phyloP scores from a whole-genome alignment of 2,329 filamentous ascomycete species.

The Tolypocladium ovalisporum region DNA sequence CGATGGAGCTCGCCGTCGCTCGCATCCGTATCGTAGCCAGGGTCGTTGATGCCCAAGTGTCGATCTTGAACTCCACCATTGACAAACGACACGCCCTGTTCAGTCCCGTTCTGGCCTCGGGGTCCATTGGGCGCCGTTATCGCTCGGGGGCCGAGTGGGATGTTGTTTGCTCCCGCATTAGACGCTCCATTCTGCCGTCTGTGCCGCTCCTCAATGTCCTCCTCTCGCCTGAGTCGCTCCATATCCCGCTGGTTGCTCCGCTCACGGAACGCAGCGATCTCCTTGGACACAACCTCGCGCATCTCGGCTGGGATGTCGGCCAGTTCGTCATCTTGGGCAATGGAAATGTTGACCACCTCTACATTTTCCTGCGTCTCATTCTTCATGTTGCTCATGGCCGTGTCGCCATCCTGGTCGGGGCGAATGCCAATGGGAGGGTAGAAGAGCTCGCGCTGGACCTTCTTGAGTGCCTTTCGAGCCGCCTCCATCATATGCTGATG shows the following conservation, averaged over 20 bases:
- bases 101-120: conserved; percentile 52
- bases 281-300: conserved; percentile 86
- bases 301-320: conserved; percentile 93
- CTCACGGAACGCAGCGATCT: conserved; percentile 91
- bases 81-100: conserved; percentile 58
- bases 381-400: conserved; percentile 56
- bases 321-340: conserved; percentile 83
- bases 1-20: conserved; percentile 78
- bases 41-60: conserved; percentile 44
- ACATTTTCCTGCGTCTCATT: conserved; percentile 52
- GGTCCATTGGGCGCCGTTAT: conserved; percentile 57
- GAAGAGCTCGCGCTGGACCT: conserved; percentile 60
- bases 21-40: conserved; percentile 80
- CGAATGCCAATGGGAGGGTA: conserved; percentile 43
- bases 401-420: conserved; percentile 56
- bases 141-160: conserved; percentile 23
- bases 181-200: conserved; percentile 56
- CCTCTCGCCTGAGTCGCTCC: conserved; percentile 77
- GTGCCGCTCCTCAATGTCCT: conserved; percentile 84
- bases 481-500: conserved; percentile 58
- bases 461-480: conserved; percentile 56
- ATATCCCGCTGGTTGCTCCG: conserved; percentile 79
- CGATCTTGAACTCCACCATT: conserved; percentile 64
- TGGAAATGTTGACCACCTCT: conserved; percentile 81
- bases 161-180: conserved; percentile 51